These are phyloP conservation scores for Backusella tuberculispora DNA, from an alignment of 192 early-diverging fungal species.

Conservation along the genomic window DNA sequence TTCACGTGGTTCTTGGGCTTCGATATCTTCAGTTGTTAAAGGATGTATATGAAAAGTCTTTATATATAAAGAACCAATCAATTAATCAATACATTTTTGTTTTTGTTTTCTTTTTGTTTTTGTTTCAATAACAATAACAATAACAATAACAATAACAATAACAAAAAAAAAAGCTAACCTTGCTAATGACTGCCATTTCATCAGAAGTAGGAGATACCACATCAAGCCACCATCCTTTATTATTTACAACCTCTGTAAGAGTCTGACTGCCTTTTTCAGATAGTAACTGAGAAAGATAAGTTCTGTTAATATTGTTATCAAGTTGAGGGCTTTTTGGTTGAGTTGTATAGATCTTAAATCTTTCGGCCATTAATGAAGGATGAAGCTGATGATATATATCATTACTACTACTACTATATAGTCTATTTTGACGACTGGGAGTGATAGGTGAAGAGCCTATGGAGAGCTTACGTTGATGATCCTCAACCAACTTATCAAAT, in stretches of 20 bases:
- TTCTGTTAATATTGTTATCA: no score
- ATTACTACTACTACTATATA: background rate
- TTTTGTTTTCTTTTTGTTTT: no score
- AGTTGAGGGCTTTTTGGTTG: background rate
- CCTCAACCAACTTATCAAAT: conserved; percentile 16
- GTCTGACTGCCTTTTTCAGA: conserved; percentile 20
- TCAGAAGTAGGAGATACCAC: conserved; percentile 52
- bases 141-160: no score
- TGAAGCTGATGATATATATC: background rate
- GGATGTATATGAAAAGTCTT: conserved; percentile 77
- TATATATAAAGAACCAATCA: background rate
- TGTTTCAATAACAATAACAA: no score
- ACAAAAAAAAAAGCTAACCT: conserved; percentile 38
- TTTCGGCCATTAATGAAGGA: background rate
- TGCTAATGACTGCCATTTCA: conserved; percentile 64
- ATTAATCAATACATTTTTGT: background rate
- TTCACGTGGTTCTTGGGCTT: conserved; percentile 85
- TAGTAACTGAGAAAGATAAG: background rate
- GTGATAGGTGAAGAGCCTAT: background rate
- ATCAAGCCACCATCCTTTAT: conserved; percentile 71
- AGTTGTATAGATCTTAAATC: conserved; percentile 3
- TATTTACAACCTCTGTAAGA: conserved; percentile 41
- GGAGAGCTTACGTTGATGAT: conserved; percentile 16
- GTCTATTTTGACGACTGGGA: background rate
- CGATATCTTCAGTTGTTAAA: conserved; percentile 88